phyloP scores from a whole-genome alignment of 768 basidiomycete genomes.

The Auricularia auricula-judae region DNA sequence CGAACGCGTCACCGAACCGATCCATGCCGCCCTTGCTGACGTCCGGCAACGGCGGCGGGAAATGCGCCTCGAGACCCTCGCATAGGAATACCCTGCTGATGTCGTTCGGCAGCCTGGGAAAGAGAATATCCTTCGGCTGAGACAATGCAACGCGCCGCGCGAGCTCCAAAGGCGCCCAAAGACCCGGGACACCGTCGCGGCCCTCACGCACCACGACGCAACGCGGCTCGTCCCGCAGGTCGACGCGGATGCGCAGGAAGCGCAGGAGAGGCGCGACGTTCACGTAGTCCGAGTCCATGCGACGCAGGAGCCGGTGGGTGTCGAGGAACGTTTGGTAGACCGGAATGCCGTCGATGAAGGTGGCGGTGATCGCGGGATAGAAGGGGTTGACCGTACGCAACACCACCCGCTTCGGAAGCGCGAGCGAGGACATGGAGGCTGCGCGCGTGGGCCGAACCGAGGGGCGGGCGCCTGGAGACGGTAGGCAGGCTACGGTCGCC shows the following conservation, averaged over 20 bases:
- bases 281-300: conserved; percentile 72
- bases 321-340: conserved; percentile 60
- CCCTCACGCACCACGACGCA: conserved; percentile 36
- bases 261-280: conserved; percentile 51
- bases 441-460: not conserved
- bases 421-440: not conserved
- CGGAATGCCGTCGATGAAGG: conserved; percentile 28
- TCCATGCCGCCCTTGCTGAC: conserved; percentile 37
- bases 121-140: conserved; percentile 20
- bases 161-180: conserved; percentile 56
- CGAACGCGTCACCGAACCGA: conserved; percentile 58
- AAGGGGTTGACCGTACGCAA: not conserved
- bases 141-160: conserved; percentile 43
- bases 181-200: conserved; percentile 43
- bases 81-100: conserved; percentile 48
- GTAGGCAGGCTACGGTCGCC: not conserved
- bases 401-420: not conserved
- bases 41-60: conserved; percentile 50
- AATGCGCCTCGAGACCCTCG: conserved; percentile 48
- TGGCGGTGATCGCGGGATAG: not conserved
- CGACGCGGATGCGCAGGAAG: conserved; percentile 26
- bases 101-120: conserved; percentile 13
- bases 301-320: conserved; percentile 40
- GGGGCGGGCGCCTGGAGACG: not conserved
- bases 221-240: conserved; percentile 14